Percentiles rank a stretch among this genome's conserved stretches.
phyloP scores from a whole-genome alignment of 768 basidiomycete species.

The Butyriboletus loyo region DNA sequence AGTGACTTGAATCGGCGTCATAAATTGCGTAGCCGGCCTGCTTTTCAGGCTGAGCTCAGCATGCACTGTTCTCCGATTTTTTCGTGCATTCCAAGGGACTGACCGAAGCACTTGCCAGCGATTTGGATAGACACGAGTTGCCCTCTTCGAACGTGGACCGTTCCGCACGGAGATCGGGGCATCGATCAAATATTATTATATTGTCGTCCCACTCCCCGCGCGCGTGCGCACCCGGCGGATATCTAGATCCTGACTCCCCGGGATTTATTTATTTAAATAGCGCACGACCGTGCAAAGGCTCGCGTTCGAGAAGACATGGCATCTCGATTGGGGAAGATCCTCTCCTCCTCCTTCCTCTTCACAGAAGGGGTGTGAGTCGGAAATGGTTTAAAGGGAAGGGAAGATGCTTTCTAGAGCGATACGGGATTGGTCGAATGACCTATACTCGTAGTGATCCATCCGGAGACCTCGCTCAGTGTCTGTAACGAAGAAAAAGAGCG shows the following conservation, averaged over 20 bases:
- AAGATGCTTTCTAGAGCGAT: slow-evolving; percentile 5
- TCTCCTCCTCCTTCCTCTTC: slow-evolving; percentile 8
- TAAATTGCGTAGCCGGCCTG: no score
- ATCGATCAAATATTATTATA: not conserved
- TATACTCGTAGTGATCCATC: not conserved
- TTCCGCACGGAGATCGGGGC: slow-evolving; percentile 8
- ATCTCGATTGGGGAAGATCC: slow-evolving; percentile 9
- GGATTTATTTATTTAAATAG: not conserved
- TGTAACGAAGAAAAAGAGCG: not conserved
- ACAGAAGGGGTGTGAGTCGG: not conserved
- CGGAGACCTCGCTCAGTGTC: not conserved
- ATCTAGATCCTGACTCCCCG: slow-evolving; percentile 4
- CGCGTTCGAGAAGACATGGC: slow-evolving; percentile 12
- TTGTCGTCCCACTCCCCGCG: no score
- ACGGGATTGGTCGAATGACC: slow-evolving; percentile 12
- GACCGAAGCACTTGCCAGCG: slow-evolving; percentile 20
- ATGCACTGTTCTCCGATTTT: no score
- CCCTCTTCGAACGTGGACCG: slow-evolving; percentile 11
- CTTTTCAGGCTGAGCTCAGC: no score
- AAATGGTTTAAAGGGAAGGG: slow-evolving; percentile 11
- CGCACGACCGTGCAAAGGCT: not conserved
- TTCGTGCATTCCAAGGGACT: not conserved
- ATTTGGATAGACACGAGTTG: slow-evolving; percentile 11
- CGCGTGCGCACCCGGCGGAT: not conserved
- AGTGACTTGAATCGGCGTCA: not conserved